These are phyloP conservation scores for Meira miltonrushii DNA, from an alignment of 1,284 basidiomycete species.

Conservation along the genomic window DNA sequence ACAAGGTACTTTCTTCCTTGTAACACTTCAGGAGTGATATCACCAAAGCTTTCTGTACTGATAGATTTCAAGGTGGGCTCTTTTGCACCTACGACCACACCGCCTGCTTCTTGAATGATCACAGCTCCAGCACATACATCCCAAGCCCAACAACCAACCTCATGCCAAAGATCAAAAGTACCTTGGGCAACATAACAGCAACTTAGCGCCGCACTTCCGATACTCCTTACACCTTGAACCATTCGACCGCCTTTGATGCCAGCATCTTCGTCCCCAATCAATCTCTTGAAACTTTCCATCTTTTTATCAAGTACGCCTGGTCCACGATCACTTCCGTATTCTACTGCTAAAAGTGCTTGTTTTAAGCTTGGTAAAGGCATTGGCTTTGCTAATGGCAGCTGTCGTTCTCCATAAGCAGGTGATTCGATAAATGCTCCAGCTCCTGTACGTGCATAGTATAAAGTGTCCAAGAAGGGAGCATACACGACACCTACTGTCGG, in stretches of 20 bases:
- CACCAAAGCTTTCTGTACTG: conserved; percentile 56
- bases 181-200: conserved; percentile 43
- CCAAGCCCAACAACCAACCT: conserved; percentile 51
- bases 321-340: conserved; percentile 84
- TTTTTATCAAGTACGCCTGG: conserved; percentile 60
- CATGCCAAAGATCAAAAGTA: conserved; percentile 46
- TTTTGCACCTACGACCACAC: conserved; percentile 13
- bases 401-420: conserved; percentile 49
- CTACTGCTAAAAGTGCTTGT: conserved; percentile 77
- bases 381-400: conserved; percentile 64
- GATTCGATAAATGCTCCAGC: conserved; percentile 69
- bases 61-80: conserved; percentile 30
- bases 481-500: conserved; percentile 65
- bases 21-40: conserved; percentile 65
- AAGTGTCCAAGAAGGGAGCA: conserved; percentile 75
- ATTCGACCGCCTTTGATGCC: conserved; percentile 69
- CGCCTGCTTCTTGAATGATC: conserved; percentile 68
- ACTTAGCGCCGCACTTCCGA: conserved; percentile 47
- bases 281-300: conserved; percentile 65
- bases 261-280: conserved; percentile 68
- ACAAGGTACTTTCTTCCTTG: conserved; percentile 82
- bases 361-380: conserved; percentile 68
- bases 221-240: conserved; percentile 60
- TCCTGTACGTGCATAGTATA: conserved; percentile 75
- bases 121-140: conserved; percentile 72